Conservation (phyloP, 805 yeast species). For the Dipodascus albidus region DNA sequence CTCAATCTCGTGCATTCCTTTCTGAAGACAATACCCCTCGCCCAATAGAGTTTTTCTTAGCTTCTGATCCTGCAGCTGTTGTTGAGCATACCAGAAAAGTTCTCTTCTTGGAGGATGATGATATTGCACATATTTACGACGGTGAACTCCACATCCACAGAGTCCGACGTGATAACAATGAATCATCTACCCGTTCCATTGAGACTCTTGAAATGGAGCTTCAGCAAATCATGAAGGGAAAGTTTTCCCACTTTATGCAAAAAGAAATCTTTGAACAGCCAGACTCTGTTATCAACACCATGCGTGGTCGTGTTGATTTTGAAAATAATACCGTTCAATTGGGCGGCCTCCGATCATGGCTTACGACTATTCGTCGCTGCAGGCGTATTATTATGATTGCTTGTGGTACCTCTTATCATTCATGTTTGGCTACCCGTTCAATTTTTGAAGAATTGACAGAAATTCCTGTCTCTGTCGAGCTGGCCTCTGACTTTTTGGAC, state of each 20-base stretch:
- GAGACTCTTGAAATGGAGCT: constrained; percentile 95
- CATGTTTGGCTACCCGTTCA: constrained; percentile 94
- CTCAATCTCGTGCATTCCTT: constrained; percentile 93
- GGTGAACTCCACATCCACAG: constrained; percentile 98
- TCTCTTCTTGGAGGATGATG: constrained; percentile 92
- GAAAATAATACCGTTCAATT: constrained; percentile 62
- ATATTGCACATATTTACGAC: constrained; percentile 94
- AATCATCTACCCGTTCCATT: constrained; percentile 85
- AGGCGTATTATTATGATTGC: constrained; percentile 97
- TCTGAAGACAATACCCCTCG: constrained; percentile 87
- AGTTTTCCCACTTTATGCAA: constrained; percentile 93
- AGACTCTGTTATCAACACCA: constrained; percentile 93
- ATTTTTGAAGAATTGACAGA: constrained; percentile 94
- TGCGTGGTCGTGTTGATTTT: constrained; percentile 98
- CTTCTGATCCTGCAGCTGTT: constrained; percentile 96
- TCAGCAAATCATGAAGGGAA: constrained; percentile 97
- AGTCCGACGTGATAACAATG: constrained; percentile 70
- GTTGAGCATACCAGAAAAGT: constrained; percentile 96
- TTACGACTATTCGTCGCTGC: constrained; percentile 85
- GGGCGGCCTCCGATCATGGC: constrained; percentile 81
- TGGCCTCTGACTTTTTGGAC: constrained; percentile 91
- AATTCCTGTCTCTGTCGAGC: constrained; percentile 83
- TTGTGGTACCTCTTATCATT: constrained; percentile 98
- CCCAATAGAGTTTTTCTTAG: constrained; percentile 91
- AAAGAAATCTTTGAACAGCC: constrained; percentile 99